Evolutionary conservation across 352 stramenopile species (phyloP).

Genomic region (Nothophytophthora sp.): DNA sequence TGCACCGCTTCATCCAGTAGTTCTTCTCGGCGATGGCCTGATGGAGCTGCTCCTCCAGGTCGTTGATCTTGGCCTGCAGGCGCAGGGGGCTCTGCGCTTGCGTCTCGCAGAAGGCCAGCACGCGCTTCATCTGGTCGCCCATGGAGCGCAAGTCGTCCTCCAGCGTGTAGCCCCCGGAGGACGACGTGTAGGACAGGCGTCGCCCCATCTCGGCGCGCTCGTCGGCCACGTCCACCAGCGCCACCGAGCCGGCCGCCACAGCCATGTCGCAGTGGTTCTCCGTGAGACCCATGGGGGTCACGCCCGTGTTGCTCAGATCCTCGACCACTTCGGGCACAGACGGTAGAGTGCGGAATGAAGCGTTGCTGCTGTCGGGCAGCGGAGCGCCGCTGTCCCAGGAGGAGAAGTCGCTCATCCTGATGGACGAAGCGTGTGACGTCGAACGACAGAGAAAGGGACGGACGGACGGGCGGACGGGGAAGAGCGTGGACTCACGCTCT

Average conservation of each 20-base stretch:
- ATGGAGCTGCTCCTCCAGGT: conserved; percentile 79
- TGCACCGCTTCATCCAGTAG: conserved; percentile 89
- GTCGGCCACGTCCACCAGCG: conserved; percentile 17
- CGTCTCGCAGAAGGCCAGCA: conserved; percentile 77
- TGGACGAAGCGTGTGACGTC: conserved; percentile 24
- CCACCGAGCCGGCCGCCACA: conserved; percentile 20
- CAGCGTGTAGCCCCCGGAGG: conserved; percentile 46
- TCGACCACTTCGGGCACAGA: conserved; percentile 23
- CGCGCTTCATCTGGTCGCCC: conserved; percentile 79
- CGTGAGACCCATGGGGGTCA: conserved; percentile 27
- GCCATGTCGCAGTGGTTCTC: conserved; percentile 19
- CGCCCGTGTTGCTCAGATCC: conserved; percentile 23
- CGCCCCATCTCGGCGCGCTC: conserved; percentile 18
- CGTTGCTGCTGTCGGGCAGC: no score
- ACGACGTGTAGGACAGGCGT: conserved; percentile 50
- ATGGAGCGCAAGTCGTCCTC: conserved; percentile 81
- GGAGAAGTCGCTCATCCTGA: conserved; percentile 33
- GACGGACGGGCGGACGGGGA: background rate
- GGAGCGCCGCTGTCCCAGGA: no score
- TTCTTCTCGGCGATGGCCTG: conserved; percentile 85
- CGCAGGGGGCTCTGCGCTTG: conserved; percentile 73
- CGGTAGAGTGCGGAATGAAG: conserved; percentile 26
- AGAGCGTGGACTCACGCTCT: background rate
- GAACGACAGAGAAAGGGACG: conserved; percentile 26
- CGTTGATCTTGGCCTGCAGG: conserved; percentile 76